phyloP scores from a whole-genome alignment of 305 asterid genomes.

The Solanum hybrid region DNA sequence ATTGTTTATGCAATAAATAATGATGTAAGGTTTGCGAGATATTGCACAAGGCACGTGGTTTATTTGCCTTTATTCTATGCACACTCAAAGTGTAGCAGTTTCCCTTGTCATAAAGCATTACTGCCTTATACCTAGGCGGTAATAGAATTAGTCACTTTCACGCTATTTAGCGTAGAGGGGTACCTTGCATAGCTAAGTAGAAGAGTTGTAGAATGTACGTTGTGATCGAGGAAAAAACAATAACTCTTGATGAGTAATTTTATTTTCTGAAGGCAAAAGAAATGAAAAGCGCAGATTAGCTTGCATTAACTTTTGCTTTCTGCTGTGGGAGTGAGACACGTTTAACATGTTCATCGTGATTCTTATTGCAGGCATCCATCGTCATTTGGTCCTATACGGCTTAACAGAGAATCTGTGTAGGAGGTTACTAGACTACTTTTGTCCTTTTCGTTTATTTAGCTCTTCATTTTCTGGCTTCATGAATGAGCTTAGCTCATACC shows the following conservation, averaged over 20 bases:
- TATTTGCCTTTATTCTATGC: too few relatives aligned
- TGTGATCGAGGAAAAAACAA: too few relatives aligned
- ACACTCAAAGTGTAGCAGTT: too few relatives aligned
- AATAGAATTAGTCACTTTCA: background rate
- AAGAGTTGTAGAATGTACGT: too few relatives aligned
- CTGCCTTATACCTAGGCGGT: background rate
- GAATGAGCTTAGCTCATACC: background rate
- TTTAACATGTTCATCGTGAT: background rate
- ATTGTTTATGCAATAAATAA: background rate
- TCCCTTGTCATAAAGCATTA: background rate
- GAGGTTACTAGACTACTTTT: conserved; percentile 34
- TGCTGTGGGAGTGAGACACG: background rate
- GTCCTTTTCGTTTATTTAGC: conserved; percentile 2
- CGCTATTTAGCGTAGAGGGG: background rate
- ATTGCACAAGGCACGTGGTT: too few relatives aligned
- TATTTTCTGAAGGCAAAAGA: too few relatives aligned
- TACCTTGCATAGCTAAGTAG: background rate
- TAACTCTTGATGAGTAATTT: too few relatives aligned
- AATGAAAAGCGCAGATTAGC: too few relatives aligned
- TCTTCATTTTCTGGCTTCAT: background rate
- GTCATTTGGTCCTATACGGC: conserved; percentile 47
- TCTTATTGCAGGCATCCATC: conserved; percentile 58
- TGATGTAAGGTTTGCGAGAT: background rate
- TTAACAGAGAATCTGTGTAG: conserved; percentile 25
- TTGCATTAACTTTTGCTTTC: background rate